These are phyloP conservation scores for Gnomoniopsis smithogilvyi DNA, from an alignment of 2,329 filamentous ascomycete genomes.

Conservation along the genomic window DNA sequence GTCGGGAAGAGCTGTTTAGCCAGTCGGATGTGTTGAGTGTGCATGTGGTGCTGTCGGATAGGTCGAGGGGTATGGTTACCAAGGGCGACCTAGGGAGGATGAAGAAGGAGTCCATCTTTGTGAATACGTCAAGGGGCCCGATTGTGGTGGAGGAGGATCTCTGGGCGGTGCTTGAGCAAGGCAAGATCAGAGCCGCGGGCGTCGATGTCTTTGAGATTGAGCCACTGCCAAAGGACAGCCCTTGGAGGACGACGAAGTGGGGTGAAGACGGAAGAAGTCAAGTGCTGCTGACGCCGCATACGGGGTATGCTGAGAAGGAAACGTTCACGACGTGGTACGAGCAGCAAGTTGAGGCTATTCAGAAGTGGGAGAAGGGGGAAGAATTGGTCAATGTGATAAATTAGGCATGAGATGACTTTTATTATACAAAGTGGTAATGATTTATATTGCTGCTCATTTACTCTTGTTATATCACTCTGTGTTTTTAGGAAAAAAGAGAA, in stretches of 20 bases:
- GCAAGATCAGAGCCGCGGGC: slow-evolving; percentile 62
- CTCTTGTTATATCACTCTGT: no score
- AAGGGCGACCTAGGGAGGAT: slow-evolving; percentile 54
- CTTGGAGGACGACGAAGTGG: slow-evolving; percentile 66
- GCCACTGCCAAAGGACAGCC: slow-evolving; percentile 62
- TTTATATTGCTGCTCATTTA: no score
- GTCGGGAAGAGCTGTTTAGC: slow-evolving; percentile 61
- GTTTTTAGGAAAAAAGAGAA: no score
- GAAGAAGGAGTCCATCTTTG: slow-evolving; percentile 59
- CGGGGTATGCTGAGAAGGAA: slow-evolving; percentile 70
- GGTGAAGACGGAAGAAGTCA: slow-evolving; percentile 55
- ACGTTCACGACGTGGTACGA: slow-evolving; percentile 64
- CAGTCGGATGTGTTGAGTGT: slow-evolving; percentile 64
- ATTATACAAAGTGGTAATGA: background rate
- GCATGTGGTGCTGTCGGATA: slow-evolving; percentile 64
- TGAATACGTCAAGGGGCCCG: slow-evolving; percentile 71
- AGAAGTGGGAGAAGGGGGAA: slow-evolving; percentile 41
- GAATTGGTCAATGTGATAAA: slow-evolving; percentile 9
- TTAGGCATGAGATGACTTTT: background rate
- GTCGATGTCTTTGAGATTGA: slow-evolving; percentile 74
- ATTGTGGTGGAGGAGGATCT: slow-evolving; percentile 66
- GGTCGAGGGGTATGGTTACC: slow-evolving; percentile 59
- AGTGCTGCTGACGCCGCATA: slow-evolving; percentile 67
- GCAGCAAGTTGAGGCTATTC: slow-evolving; percentile 61
- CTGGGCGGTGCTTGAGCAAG: slow-evolving; percentile 53